Conservation (phyloP, 1,284 basidiomycete species). For the Cutaneotrichosporon cutaneum region DNA sequence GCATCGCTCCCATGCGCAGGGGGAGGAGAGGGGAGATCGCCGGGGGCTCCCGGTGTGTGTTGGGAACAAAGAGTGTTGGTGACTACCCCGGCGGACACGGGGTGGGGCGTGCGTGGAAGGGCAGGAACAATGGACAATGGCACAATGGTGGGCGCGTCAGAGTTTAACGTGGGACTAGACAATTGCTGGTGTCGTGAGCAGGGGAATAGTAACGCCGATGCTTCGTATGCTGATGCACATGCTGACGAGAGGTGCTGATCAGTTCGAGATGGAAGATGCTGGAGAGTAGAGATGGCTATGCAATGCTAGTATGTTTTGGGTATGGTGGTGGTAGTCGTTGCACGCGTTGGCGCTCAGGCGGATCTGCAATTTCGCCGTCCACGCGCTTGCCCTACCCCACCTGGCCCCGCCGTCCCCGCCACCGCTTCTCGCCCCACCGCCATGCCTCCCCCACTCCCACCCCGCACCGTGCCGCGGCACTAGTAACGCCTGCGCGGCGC, state of each 20-base stretch:
- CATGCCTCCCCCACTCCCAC: neutral
- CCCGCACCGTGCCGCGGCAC: neutral
- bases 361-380: too few species aligned
- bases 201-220: neutral
- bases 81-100: neutral
- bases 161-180: neutral
- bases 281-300: neutral
- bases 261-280: neutral
- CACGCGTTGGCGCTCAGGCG: too few species aligned
- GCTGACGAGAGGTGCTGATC: neutral
- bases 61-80: neutral
- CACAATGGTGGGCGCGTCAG: neutral
- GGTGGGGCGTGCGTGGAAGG: constrained; percentile 6
- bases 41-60: neutral
- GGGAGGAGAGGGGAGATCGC: neutral
- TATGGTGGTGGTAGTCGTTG: neutral
- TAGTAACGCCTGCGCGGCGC: constrained; percentile 33
- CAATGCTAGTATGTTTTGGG: neutral
- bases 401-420: neutral
- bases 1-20: neutral
- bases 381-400: neutral
- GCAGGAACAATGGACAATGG: constrained; percentile 3
- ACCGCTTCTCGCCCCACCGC: neutral
- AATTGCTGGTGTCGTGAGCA: neutral
- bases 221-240: neutral